Evolutionary conservation across 768 basidiomycete genomes (phyloP).

Genomic region (Boletus reticuloceps): DNA sequence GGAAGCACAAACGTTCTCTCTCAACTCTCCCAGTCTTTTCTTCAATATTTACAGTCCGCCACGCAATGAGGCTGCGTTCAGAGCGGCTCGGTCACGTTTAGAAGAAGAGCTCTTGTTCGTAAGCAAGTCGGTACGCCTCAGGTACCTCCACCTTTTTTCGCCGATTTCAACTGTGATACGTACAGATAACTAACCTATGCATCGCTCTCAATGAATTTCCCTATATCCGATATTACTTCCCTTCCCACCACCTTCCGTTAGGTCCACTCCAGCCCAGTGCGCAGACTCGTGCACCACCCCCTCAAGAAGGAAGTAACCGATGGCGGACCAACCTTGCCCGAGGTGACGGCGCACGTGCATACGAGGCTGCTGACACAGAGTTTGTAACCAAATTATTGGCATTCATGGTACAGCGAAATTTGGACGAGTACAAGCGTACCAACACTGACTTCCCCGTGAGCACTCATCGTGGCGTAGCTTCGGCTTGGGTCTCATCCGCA

Average conservation of each 20-base stretch:
- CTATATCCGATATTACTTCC: conserved; percentile 88
- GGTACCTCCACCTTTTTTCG: neutral
- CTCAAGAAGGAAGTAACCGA: conserved; percentile 58
- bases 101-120: conserved; percentile 84
- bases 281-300: conserved; percentile 64
- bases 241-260: conserved; percentile 76
- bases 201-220: conserved; percentile 91
- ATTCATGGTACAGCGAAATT: conserved; percentile 73
- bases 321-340: conserved; percentile 84
- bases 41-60: conserved; percentile 89
- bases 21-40: conserved; percentile 76
- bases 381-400: conserved; percentile 82
- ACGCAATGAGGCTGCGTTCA: conserved; percentile 63
- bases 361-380: conserved; percentile 70
- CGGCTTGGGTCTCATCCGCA: neutral
- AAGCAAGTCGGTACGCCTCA: conserved; percentile 55
- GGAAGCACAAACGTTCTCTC: conserved; percentile 83
- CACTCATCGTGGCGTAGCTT: conserved; percentile 3
- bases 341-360: conserved; percentile 64
- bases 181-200: conserved; percentile 83
- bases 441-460: conserved; percentile 89
- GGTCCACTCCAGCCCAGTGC: conserved; percentile 74
- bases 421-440: conserved; percentile 84
- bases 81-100: conserved; percentile 66
- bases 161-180: conserved; percentile 1